Percentiles rank a stretch among this genome's conserved stretches.
Conservation (phyloP, 2,329 filamentous ascomycete species). For the Rhinocladiella similis region DNA sequence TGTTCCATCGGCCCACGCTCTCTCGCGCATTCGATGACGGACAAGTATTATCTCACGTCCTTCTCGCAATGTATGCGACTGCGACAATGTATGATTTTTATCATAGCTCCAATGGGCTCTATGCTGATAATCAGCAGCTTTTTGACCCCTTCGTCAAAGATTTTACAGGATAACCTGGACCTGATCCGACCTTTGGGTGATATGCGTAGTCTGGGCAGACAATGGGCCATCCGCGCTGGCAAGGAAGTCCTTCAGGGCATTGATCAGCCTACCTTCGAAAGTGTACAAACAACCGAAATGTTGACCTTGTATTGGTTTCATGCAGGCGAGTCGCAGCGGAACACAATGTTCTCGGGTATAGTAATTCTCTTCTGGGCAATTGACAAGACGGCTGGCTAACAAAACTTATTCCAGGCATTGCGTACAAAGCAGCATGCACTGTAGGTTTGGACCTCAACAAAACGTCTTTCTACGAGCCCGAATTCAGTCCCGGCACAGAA, state of each 20-base stretch:
- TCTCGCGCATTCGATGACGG: slow-evolving; percentile 2
- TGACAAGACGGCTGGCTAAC: too few species aligned
- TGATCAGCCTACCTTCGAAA: slow-evolving; percentile 16
- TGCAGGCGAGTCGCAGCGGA: slow-evolving; percentile 11
- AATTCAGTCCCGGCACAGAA: too few species aligned
- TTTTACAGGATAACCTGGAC: not conserved
- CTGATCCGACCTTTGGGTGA: slow-evolving; percentile 2
- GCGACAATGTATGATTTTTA: slow-evolving; percentile 11
- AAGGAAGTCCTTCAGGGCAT: slow-evolving; percentile 17
- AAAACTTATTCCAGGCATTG: slow-evolving; percentile 4
- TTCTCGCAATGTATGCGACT: slow-evolving; percentile 12
- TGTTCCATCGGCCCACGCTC: slow-evolving; percentile 12
- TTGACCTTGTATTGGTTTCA: slow-evolving; percentile 17
- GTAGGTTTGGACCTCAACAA: slow-evolving; percentile 1
- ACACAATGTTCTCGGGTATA: slow-evolving; percentile 15
- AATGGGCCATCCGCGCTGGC: slow-evolving; percentile 14
- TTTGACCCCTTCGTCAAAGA: not conserved
- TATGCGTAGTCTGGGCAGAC: slow-evolving; percentile 4
- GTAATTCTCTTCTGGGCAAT: too few species aligned
- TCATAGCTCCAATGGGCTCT: too few species aligned
- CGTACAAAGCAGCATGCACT: slow-evolving; percentile 15
- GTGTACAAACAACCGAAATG: slow-evolving; percentile 14
- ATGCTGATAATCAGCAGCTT: not conserved
- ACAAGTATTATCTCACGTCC: not conserved
- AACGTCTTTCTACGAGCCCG: too few species aligned